A percentile compares a stretch with the other conserved stretches of the same genome.
Conservation (phyloP, 1,139 yeast genomes). For the Geotrichum reessii region DNA sequence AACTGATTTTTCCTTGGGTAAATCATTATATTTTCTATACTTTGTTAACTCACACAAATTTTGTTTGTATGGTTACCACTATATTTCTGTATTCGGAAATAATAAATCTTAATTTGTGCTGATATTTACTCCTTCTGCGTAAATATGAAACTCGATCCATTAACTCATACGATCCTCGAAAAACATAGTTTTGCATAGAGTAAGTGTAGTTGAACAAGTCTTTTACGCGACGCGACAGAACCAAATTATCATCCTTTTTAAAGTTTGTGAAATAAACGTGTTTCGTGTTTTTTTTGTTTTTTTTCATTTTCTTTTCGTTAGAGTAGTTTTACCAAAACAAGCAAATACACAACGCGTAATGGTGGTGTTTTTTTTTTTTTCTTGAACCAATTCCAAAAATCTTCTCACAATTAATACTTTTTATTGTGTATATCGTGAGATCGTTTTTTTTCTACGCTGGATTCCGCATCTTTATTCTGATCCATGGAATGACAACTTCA, state of each 20-base stretch:
- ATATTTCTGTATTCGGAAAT: background rate
- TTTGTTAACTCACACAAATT: background rate
- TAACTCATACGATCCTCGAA: no score
- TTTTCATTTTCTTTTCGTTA: background rate
- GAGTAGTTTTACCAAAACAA: background rate
- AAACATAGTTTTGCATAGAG: no score
- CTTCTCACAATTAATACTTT: background rate
- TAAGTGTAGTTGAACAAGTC: no score
- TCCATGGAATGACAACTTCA: background rate
- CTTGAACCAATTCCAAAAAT: background rate
- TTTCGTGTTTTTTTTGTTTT: background rate
- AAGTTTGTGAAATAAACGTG: no score
- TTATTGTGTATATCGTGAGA: background rate
- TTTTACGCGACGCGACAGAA: no score
- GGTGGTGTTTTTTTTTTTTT: background rate
- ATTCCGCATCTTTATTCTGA: background rate
- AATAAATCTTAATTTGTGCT: background rate
- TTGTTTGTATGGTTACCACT: background rate
- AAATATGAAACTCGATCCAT: background rate
- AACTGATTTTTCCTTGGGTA: background rate
- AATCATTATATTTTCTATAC: background rate
- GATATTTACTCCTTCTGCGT: background rate
- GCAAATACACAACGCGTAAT: background rate
- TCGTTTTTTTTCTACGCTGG: no score
- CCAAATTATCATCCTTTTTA: no score